phyloP scores from a whole-genome alignment of 73 alveolate species.

The Tetrahymena elliotti region DNA sequence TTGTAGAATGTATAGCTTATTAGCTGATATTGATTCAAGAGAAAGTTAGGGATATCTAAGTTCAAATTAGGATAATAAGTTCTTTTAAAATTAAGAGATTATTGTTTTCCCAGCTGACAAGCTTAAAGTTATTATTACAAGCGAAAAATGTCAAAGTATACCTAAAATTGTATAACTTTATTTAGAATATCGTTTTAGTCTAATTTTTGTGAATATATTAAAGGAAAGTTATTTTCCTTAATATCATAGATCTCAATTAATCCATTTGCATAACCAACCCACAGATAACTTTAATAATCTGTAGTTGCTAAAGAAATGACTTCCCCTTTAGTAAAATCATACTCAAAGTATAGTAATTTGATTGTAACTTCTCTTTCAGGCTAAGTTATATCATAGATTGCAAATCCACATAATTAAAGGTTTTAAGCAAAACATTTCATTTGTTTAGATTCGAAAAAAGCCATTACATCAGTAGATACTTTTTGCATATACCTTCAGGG shows the following conservation, averaged over 20 bases:
- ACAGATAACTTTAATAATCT: not conserved
- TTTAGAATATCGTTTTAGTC: not conserved
- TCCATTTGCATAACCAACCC: not conserved
- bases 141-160: not conserved
- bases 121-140: not conserved
- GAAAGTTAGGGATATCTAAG: not conserved
- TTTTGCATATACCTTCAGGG: not conserved
- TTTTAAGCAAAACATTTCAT: not conserved
- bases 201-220: not conserved
- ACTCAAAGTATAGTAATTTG: not conserved
- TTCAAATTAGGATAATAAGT: not conserved
- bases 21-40: not conserved
- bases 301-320: not conserved
- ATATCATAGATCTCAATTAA: not conserved
- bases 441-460: not conserved
- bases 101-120: not conserved
- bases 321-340: not conserved
- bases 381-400: not conserved
- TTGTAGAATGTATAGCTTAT: not conserved
- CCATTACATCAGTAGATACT: not conserved
- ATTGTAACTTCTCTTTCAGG: too few species aligned
- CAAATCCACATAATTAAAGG: not conserved
- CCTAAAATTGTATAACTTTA: not conserved
- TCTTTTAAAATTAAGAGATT: not conserved
- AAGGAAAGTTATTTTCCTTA: not conserved